These are phyloP conservation scores for Lizonia empirigonia DNA, from an alignment of 2,329 filamentous ascomycete genomes.

Conservation along the genomic window DNA sequence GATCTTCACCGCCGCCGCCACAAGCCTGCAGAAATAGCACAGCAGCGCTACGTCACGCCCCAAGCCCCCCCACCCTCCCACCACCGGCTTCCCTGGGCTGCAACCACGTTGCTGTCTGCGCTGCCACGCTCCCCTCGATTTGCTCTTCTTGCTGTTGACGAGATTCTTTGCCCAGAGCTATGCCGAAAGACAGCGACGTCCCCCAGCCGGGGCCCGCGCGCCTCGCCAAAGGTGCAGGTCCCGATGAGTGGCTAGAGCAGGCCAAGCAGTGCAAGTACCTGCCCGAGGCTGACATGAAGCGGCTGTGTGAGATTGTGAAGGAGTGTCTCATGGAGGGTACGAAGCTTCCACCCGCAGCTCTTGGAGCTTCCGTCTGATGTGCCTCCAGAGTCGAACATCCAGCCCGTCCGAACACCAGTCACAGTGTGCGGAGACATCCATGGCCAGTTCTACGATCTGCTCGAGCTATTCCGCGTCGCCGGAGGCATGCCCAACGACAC, in stretches of 20 bases:
- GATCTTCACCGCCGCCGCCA: slow-evolving; percentile 8
- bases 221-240: slow-evolving; percentile 78
- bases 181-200: slow-evolving; percentile 64
- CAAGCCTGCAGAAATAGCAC: slow-evolving; percentile 25
- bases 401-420: slow-evolving; percentile 94
- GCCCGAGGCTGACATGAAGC: slow-evolving; percentile 96
- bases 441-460: slow-evolving; percentile 96
- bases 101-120: slow-evolving; percentile 12
- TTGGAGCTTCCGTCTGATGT: neutral
- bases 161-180: slow-evolving; percentile 25
- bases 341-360: slow-evolving; percentile 15
- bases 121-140: neutral
- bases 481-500: slow-evolving; percentile 91
- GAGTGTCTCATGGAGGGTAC: slow-evolving; percentile 97
- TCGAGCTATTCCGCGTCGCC: slow-evolving; percentile 95
- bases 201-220: slow-evolving; percentile 91
- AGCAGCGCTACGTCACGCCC: slow-evolving; percentile 36
- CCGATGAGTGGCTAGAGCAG: slow-evolving; percentile 95
- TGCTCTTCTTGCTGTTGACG: neutral
- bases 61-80: slow-evolving; percentile 39
- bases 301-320: slow-evolving; percentile 97
- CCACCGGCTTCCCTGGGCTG: slow-evolving; percentile 24
- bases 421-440: slow-evolving; percentile 98
- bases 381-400: slow-evolving; percentile 88
- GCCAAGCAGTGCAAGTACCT: slow-evolving; percentile 98